Percentiles rank a stretch among this genome's conserved stretches.
Conservation (phyloP, 1,284 basidiomycete genomes). For the Cystobasidiaceae sp. region DNA sequence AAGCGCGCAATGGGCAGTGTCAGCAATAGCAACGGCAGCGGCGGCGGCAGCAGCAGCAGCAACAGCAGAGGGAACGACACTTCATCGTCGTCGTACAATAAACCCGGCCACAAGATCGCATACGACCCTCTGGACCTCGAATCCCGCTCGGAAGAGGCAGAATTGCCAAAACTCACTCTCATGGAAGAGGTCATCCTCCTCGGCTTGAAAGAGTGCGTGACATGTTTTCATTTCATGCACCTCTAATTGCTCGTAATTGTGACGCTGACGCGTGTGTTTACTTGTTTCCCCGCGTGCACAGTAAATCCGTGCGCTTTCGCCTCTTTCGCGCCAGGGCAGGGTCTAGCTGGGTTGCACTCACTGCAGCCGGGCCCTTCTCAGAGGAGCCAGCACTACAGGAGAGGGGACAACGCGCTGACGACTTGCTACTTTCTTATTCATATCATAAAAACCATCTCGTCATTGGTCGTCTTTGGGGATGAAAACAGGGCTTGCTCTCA, state of each 20-base stretch:
- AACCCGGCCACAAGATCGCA: slow-evolving; percentile 61
- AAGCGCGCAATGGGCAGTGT: too few species aligned
- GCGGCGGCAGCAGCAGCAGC: not conserved
- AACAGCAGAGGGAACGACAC: not conserved
- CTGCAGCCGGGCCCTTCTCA: too few species aligned
- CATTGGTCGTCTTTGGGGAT: not conserved
- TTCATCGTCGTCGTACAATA: not conserved
- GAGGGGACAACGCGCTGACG: too few species aligned
- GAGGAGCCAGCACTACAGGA: too few species aligned
- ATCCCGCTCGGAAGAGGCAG: slow-evolving; percentile 61
- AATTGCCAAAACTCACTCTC: slow-evolving; percentile 79
- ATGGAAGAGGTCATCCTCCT: slow-evolving; percentile 95
- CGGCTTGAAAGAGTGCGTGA: slow-evolving; percentile 80
- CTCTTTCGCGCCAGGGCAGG: too few species aligned
- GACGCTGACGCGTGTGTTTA: too few species aligned
- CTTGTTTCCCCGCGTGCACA: not conserved
- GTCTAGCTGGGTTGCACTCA: too few species aligned
- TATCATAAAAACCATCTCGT: too few species aligned
- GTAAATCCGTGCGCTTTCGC: not conserved
- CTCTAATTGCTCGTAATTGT: not conserved
- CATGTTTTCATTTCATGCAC: slow-evolving; percentile 53
- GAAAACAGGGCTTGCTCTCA: slow-evolving; percentile 54
- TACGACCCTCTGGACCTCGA: slow-evolving; percentile 89
- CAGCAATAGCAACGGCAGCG: not conserved
- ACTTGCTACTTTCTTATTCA: too few species aligned